A percentile compares a stretch with the other conserved stretches of the same genome.
Evolutionary conservation across 306 rosid species (phyloP).

Genomic region (Castanopsis chinensis): DNA sequence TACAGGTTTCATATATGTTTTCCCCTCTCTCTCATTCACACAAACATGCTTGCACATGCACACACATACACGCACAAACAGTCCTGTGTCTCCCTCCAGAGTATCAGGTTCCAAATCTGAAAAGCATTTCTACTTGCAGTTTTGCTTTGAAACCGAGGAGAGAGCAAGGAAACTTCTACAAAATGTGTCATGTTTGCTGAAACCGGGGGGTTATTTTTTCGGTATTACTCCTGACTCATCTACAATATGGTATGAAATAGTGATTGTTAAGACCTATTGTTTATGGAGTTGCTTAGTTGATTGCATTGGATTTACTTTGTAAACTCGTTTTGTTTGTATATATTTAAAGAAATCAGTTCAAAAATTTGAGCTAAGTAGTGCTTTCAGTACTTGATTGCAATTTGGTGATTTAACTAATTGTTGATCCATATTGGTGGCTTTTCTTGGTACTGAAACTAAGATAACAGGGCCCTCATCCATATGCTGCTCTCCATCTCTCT

Average conservation of each 20-base stretch:
- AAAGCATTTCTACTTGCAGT: conserved; percentile 46
- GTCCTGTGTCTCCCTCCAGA: background rate
- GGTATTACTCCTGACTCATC: conserved; percentile 99
- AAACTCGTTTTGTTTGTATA: background rate
- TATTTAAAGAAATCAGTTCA: background rate
- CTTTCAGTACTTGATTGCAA: background rate
- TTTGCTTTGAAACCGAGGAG: conserved; percentile 92
- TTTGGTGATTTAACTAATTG: background rate
- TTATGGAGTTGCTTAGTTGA: conserved; percentile 25
- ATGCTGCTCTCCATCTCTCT: background rate
- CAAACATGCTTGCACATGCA: background rate
- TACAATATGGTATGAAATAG: conserved; percentile 86
- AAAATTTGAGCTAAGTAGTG: background rate
- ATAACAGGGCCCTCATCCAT: background rate
- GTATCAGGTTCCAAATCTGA: conserved; percentile 11
- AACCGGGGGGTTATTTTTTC: conserved; percentile 97
- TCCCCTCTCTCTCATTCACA: background rate
- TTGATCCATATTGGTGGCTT: background rate
- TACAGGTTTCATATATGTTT: conserved; percentile 60
- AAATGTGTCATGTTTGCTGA: conserved; percentile 80
- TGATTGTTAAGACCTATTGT: conserved; percentile 21
- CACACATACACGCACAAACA: too few species aligned
- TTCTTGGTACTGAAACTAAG: background rate
- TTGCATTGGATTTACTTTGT: background rate
- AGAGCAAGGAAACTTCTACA: conserved; percentile 77